These are phyloP conservation scores for Eucalyptus tenuipes DNA, from an alignment of 345 rosid species.

Conservation along the genomic window DNA sequence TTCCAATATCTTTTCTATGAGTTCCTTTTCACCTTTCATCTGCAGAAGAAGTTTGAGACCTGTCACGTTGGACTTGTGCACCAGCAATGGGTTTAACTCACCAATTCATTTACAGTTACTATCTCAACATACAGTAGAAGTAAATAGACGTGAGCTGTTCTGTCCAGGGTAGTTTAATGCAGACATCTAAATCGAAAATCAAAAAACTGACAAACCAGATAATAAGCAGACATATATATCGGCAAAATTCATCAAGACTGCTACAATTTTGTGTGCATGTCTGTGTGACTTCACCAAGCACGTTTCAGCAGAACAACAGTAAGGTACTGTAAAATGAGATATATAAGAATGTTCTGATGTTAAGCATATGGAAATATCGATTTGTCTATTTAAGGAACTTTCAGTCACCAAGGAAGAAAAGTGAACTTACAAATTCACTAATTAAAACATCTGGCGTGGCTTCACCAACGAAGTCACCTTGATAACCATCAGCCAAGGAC, in stretches of 20 bases:
- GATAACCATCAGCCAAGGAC: conserved; percentile 64
- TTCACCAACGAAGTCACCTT: conserved; percentile 80
- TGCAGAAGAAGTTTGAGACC: conserved; percentile 3
- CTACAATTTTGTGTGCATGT: background rate
- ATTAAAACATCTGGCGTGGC: conserved; percentile 83
- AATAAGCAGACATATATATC: background rate
- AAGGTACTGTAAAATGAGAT: background rate
- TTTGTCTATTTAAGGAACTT: background rate
- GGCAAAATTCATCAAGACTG: background rate
- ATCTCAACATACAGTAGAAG: background rate
- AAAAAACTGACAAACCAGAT: background rate
- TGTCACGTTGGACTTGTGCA: background rate
- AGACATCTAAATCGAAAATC: background rate
- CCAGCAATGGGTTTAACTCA: background rate
- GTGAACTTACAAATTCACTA: conserved; percentile 70
- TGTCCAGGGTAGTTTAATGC: background rate
- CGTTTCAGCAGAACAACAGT: background rate
- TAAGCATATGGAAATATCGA: background rate
- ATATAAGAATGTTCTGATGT: background rate
- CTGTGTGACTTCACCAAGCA: background rate
- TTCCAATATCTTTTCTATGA: conserved; percentile 73
- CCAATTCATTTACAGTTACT: background rate
- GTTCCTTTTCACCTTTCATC: conserved; percentile 99
- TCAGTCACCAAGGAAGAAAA: background rate
- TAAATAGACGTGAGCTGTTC: background rate